A percentile compares a stretch with the other conserved stretches of the same genome.
Conservation (phyloP, 208 protist genomes). For the Leishmania aethiopica region DNA sequence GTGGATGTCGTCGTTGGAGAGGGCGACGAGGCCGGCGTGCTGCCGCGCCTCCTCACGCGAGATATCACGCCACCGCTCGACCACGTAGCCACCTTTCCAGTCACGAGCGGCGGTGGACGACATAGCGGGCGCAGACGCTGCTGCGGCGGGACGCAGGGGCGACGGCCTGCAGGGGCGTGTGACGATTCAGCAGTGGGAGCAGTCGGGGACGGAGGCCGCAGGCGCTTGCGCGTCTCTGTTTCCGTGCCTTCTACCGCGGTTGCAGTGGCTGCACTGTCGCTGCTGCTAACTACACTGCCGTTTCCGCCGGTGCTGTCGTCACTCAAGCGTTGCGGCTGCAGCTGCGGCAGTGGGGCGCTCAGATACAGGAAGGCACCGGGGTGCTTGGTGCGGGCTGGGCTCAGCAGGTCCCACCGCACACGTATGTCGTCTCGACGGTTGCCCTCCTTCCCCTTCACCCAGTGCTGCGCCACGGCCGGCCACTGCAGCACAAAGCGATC, state of each 20-base stretch:
- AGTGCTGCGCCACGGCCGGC: slow-evolving; percentile 71
- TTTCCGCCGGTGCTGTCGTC: slow-evolving; percentile 3
- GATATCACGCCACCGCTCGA: slow-evolving; percentile 62
- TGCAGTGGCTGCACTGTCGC: background rate
- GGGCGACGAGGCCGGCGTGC: slow-evolving; percentile 37
- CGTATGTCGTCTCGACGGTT: slow-evolving; percentile 76
- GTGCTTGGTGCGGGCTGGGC: slow-evolving; percentile 50
- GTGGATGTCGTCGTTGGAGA: slow-evolving; percentile 42
- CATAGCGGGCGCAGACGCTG: background rate
- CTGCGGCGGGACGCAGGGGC: background rate
- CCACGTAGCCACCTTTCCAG: slow-evolving; percentile 55
- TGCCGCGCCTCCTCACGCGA: slow-evolving; percentile 39
- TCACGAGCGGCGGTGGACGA: slow-evolving; percentile 1
- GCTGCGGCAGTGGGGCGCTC: slow-evolving; percentile 42
- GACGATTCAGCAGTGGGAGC: background rate
- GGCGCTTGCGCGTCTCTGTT: slow-evolving; percentile 15
- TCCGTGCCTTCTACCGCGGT: background rate
- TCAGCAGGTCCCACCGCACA: slow-evolving; percentile 74
- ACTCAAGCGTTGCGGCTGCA: slow-evolving; percentile 40
- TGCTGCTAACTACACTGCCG: background rate
- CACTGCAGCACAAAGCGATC: slow-evolving; percentile 70
- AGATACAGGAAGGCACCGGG: slow-evolving; percentile 63
- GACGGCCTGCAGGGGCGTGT: background rate
- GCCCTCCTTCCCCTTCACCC: slow-evolving; percentile 73
- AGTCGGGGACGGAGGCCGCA: slow-evolving; percentile 11